Evolutionary conservation across 2,329 filamentous ascomycete species (phyloP).

Genomic region (Grosmannia huntii): DNA sequence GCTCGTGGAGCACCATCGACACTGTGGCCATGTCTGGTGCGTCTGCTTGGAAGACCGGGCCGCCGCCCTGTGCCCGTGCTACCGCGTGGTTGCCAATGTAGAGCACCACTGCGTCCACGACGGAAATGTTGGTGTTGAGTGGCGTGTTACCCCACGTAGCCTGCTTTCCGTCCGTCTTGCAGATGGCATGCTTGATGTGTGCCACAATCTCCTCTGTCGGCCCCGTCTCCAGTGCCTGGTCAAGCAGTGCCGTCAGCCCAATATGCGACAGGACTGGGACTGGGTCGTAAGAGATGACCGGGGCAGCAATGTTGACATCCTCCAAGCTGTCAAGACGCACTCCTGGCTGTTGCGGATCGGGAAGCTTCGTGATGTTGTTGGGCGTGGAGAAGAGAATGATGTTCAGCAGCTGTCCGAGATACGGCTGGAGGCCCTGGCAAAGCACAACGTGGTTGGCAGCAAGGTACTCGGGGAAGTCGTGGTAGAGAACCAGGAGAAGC

Average conservation of each 20-base stretch:
- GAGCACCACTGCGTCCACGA: slow-evolving; percentile 74
- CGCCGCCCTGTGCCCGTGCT: slow-evolving; percentile 44
- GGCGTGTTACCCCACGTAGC: slow-evolving; percentile 54
- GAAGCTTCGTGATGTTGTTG: slow-evolving; percentile 52
- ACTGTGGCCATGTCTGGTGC: slow-evolving; percentile 61
- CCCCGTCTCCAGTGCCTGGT: slow-evolving; percentile 46
- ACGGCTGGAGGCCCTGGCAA: slow-evolving; percentile 66
- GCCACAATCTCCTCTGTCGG: slow-evolving; percentile 61
- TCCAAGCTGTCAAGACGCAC: slow-evolving; percentile 67
- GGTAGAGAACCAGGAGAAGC: slow-evolving; percentile 72
- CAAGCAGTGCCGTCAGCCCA: slow-evolving; percentile 46
- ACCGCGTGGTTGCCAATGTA: slow-evolving; percentile 68
- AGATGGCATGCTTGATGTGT: slow-evolving; percentile 62
- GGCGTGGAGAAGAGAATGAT: slow-evolving; percentile 74
- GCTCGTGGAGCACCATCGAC: slow-evolving; percentile 61
- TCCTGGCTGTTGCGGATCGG: slow-evolving; percentile 59
- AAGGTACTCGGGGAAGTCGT: slow-evolving; percentile 90
- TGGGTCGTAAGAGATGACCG: slow-evolving; percentile 52
- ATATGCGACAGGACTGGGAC: slow-evolving; percentile 37
- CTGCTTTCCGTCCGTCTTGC: slow-evolving; percentile 39
- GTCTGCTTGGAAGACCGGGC: slow-evolving; percentile 49
- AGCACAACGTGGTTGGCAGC: slow-evolving; percentile 76
- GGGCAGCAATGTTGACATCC: slow-evolving; percentile 52
- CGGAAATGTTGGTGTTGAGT: slow-evolving; percentile 52
- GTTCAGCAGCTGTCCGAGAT: slow-evolving; percentile 81